Conservation (phyloP, 352 stramenopile genomes). For the Globisporangium nagaii region DNA sequence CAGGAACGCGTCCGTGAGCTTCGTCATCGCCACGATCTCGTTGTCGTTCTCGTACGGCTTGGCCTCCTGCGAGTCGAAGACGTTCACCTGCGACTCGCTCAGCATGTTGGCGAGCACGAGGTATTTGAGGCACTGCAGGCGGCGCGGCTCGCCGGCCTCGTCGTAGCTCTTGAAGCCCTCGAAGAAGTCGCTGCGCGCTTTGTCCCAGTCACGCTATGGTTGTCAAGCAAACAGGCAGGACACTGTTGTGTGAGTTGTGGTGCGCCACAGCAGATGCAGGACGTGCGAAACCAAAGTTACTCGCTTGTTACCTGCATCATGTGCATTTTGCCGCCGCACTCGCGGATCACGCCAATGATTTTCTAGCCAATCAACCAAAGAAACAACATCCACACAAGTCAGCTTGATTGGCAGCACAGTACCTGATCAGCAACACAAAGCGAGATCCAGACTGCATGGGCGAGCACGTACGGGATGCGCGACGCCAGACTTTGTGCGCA, state of each 20-base stretch:
- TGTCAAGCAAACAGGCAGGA: neutral
- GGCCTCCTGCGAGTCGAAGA: constrained; percentile 92
- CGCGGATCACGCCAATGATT: constrained; percentile 93
- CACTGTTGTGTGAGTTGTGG: no score
- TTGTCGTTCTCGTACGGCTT: constrained; percentile 93
- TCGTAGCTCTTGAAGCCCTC: constrained; percentile 96
- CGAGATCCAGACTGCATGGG: no score
- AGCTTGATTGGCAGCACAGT: no score
- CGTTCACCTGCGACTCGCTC: constrained; percentile 92
- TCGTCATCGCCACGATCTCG: constrained; percentile 94
- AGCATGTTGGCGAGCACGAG: constrained; percentile 95
- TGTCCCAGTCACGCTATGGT: constrained; percentile 85
- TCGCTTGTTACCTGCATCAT: constrained; percentile 91
- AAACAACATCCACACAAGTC: neutral
- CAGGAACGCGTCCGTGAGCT: constrained; percentile 93
- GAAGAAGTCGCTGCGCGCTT: constrained; percentile 92
- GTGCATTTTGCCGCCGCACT: constrained; percentile 95
- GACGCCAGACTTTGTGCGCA: constrained; percentile 87
- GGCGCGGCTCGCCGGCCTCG: constrained; percentile 90
- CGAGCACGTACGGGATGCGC: constrained; percentile 81
- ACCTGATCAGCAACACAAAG: no score
- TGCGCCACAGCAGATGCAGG: no score
- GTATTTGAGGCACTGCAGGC: constrained; percentile 93
- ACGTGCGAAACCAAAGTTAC: no score
- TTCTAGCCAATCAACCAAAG: constrained; percentile 26